phyloP scores from a whole-genome alignment of 352 stramenopile species.

The Plasmopara halstedii region DNA sequence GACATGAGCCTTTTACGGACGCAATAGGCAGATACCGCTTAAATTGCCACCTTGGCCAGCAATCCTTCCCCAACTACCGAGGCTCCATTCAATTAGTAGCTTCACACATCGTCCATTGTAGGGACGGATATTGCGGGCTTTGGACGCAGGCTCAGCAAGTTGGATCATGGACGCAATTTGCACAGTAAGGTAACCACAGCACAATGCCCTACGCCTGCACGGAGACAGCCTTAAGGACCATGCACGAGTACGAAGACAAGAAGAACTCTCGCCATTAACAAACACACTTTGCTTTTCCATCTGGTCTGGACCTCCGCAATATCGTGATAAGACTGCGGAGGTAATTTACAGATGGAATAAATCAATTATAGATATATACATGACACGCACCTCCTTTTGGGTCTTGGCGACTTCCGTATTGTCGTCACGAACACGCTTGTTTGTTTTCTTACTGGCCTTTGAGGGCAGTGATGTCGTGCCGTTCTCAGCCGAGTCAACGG shows the following conservation, averaged over 20 bases:
- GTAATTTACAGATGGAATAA: constrained; percentile 69
- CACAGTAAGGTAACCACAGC: constrained; percentile 25
- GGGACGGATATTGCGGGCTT: no score
- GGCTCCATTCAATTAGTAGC: no score
- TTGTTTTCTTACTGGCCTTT: constrained; percentile 32
- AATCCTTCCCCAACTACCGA: constrained; percentile 16
- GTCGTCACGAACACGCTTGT: constrained; percentile 60
- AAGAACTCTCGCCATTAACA: constrained; percentile 70
- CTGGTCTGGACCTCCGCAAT: constrained; percentile 69
- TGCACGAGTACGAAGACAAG: constrained; percentile 63
- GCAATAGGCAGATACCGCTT: constrained; percentile 29
- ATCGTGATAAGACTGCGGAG: constrained; percentile 35
- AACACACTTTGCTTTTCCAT: constrained; percentile 81
- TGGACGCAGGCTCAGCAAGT: no score
- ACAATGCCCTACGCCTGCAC: constrained; percentile 45
- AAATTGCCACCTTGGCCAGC: constrained; percentile 21
- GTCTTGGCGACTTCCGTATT: constrained; percentile 14
- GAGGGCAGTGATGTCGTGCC: constrained; percentile 4
- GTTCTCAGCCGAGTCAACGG: constrained; percentile 29
- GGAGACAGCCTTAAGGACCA: constrained; percentile 90
- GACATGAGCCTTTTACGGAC: constrained; percentile 56
- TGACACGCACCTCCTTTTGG: constrained; percentile 54
- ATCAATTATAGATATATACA: constrained; percentile 6
- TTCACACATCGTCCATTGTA: constrained; percentile 12
- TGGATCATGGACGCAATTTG: constrained; percentile 21